A percentile compares a stretch with the other conserved stretches of the same genome.
phyloP scores from a whole-genome alignment of 1,139 yeast species.

The Scheffersomyces stambukii region DNA sequence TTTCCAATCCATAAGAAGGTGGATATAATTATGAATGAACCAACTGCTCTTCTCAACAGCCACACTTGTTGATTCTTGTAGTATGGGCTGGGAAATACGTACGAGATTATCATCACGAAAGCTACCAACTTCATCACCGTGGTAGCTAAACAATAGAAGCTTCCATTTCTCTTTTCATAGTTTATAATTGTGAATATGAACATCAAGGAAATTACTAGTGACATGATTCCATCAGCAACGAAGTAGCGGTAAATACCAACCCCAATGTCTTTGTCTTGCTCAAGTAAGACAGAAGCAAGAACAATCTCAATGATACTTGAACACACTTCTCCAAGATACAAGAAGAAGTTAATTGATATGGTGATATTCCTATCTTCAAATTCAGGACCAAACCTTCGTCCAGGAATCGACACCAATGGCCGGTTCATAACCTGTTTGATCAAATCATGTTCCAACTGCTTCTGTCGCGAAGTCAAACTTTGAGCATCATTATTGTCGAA shows the following conservation, averaged over 20 bases:
- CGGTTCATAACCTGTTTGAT: slow-evolving; percentile 35
- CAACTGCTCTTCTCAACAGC: slow-evolving; percentile 31
- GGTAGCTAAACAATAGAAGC: slow-evolving; percentile 38
- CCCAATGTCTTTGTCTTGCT: slow-evolving; percentile 19
- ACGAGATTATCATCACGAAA: slow-evolving; percentile 10
- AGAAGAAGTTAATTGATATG: slow-evolving; percentile 26
- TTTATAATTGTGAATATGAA: slow-evolving; percentile 33
- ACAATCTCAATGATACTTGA: slow-evolving; percentile 31
- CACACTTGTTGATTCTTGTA: slow-evolving; percentile 24
- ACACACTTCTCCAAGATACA: slow-evolving; percentile 33
- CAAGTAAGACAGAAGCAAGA: slow-evolving; percentile 23
- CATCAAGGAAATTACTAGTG: slow-evolving; percentile 30
- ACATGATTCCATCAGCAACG: slow-evolving; percentile 35
- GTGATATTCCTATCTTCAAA: slow-evolving; percentile 16
- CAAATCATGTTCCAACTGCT: slow-evolving; percentile 26
- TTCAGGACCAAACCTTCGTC: slow-evolving; percentile 16
- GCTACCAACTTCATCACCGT: slow-evolving; percentile 15
- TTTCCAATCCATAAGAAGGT: slow-evolving; percentile 39
- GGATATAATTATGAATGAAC: slow-evolving; percentile 36
- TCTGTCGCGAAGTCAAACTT: slow-evolving; percentile 19
- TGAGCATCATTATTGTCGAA: slow-evolving; percentile 5
- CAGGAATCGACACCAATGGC: slow-evolving; percentile 21
- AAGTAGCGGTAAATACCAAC: slow-evolving; percentile 32
- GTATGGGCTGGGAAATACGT: slow-evolving; percentile 10
- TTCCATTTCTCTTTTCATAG: slow-evolving; percentile 41